phyloP scores from a whole-genome alignment of 164 flowering plant species.

The Cinnamomum chago region DNA sequence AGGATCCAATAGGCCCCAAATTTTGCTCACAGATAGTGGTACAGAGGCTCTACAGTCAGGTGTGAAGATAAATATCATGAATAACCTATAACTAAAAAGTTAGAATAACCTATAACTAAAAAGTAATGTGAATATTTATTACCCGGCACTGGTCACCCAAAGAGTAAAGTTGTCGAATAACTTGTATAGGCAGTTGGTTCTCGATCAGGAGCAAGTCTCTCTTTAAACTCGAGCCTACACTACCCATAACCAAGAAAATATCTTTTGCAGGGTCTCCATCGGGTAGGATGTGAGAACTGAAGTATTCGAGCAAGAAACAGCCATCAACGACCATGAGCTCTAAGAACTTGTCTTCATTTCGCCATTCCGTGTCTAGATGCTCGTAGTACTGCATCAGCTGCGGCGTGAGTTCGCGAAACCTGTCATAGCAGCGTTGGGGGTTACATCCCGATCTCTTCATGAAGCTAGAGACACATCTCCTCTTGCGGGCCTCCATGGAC shows the following conservation, averaged over 20 bases:
- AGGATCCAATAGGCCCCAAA: too few relatives aligned
- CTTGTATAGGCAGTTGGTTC: conserved; percentile 49
- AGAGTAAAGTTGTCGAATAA: conserved; percentile 17
- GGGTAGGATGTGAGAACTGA: conserved; percentile 17
- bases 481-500: conserved; percentile 42
- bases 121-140: too few relatives aligned
- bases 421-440: conserved; percentile 9
- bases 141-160: too few relatives aligned
- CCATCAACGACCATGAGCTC: conserved; percentile 45
- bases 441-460: conserved; percentile 30
- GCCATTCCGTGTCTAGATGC: conserved; percentile 24
- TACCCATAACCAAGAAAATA: conserved; percentile 7
- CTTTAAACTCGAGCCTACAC: conserved; percentile 34
- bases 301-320: conserved; percentile 45
- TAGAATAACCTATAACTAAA: too few relatives aligned
- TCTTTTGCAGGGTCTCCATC: too few relatives aligned
- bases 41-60: too few relatives aligned
- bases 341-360: conserved; percentile 22
- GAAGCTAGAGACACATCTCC: conserved; percentile 40
- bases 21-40: too few relatives aligned
- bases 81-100: too few relatives aligned
- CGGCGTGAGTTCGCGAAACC: conserved; percentile 18
- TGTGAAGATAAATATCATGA: too few relatives aligned
- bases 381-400: conserved; percentile 25
- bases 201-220: conserved; percentile 58